phyloP scores from a whole-genome alignment of 2,329 filamentous ascomycete species.

The Paraconiothyrium brasiliense region DNA sequence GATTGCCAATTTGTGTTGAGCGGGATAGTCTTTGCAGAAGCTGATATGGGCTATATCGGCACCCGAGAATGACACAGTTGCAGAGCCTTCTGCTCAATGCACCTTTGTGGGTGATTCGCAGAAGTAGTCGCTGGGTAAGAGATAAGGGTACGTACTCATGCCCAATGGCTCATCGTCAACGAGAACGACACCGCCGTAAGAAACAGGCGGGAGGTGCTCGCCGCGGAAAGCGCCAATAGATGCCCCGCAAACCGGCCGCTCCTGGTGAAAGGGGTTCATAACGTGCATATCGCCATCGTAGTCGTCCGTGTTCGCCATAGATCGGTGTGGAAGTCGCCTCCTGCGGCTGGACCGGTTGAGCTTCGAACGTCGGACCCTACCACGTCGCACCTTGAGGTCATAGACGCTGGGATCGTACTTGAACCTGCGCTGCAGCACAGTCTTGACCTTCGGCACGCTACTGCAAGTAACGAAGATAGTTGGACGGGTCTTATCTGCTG shows the following conservation, averaged over 20 bases:
- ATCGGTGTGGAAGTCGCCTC: conserved; percentile 47
- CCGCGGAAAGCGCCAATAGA: conserved; percentile 92
- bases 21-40: too few relatives aligned
- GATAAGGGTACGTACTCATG: conserved; percentile 69
- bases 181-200: conserved; percentile 86
- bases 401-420: conserved; percentile 72
- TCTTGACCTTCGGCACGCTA: conserved; percentile 76
- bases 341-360: conserved; percentile 50
- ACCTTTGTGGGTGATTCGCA: background rate
- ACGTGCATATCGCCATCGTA: conserved; percentile 53
- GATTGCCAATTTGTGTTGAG: too few relatives aligned
- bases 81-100: background rate
- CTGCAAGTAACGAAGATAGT: conserved; percentile 82
- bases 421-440: conserved; percentile 75
- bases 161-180: conserved; percentile 87
- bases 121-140: background rate
- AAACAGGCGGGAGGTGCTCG: conserved; percentile 87
- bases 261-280: conserved; percentile 79
- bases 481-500: conserved; percentile 70
- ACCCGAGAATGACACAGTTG: too few relatives aligned
- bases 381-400: conserved; percentile 76
- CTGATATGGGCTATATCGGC: too few relatives aligned
- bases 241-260: conserved; percentile 81
- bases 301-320: conserved; percentile 50
- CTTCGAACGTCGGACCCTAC: conserved; percentile 72